A percentile compares a stretch with the other conserved stretches of the same genome.
These are phyloP conservation scores for Hirschfeldia incana DNA, from an alignment of 345 rosid species.

Conservation along the genomic window DNA sequence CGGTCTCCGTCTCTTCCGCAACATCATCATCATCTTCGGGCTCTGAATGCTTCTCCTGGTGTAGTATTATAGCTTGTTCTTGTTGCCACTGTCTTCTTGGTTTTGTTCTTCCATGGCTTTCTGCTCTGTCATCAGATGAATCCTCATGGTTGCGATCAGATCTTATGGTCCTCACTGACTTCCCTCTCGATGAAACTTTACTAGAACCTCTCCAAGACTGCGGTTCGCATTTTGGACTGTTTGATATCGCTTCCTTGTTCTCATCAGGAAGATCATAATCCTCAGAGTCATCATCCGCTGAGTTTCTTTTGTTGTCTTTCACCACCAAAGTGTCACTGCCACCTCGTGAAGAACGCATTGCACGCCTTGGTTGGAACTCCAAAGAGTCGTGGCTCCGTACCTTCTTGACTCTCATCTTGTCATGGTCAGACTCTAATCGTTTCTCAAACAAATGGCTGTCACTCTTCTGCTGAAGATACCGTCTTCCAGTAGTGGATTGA, in stretches of 20 bases:
- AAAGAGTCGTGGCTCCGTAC: conserved; percentile 29
- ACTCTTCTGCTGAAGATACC: neutral
- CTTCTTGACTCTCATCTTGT: conserved; percentile 13
- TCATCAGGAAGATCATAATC: neutral
- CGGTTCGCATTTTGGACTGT: conserved; percentile 19
- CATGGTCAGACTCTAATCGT: neutral
- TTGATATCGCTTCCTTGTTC: conserved; percentile 14
- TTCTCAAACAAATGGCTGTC: conserved; percentile 15
- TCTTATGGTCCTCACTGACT: conserved; percentile 70
- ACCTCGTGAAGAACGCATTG: conserved; percentile 21
- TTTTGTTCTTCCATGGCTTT: conserved; percentile 22
- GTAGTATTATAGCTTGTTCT: conserved; percentile 30
- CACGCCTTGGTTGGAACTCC: conserved; percentile 31
- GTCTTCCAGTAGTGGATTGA: conserved; percentile 9
- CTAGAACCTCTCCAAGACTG: conserved; percentile 40
- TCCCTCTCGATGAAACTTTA: conserved; percentile 45
- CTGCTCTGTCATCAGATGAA: conserved; percentile 23
- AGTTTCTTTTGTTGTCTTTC: conserved; percentile 25
- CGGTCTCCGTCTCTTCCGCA: conserved; percentile 21
- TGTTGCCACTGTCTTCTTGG: conserved; percentile 24
- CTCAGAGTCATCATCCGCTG: conserved; percentile 17
- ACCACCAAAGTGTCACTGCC: conserved; percentile 14
- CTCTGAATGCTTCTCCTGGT: conserved; percentile 1
- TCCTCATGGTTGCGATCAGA: conserved; percentile 39
- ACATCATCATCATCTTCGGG: conserved; percentile 6